Evolutionary conservation across 345 rosid genomes (phyloP), one percentile per base, ranked within the genome.

Genomic region (Brassica carinata): DNA sequence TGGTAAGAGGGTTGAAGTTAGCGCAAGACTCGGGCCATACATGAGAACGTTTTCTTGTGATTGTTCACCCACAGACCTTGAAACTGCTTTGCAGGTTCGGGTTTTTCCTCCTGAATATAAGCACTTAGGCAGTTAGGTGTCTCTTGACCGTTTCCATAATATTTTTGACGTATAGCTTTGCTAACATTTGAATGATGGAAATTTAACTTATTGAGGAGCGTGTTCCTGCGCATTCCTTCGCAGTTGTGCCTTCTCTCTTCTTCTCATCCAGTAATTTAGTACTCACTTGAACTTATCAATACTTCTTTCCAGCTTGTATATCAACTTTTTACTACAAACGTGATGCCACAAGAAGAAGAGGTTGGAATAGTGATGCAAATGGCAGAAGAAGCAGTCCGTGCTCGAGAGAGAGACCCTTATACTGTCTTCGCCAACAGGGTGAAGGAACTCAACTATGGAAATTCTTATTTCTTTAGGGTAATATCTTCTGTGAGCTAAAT

Each of bases 1-100:
- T 76, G 94, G 98, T 69, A 94, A 94, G 87, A 90, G 98, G 87
- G 97, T 93, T 85, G 96, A 87, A 87, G 96, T 90, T 59, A 87
- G 91, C 74, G 87, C 88, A 66, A 90, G 89, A 67, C 82, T 92
- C 64, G 93, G 96, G 66, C 94, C 91, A 4, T 94, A 92, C 83
- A 87, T 83, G 91, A 89, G 97, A 85, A 89, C 90, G 19, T 92
- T 94, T 85, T 84, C 90, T 71, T 94, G 95, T 78, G 92, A 88
- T 83, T 92, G 97, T 84, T 94, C 98, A 71, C 98, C 97, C 38
- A 74, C 88, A 1, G 96, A 91, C 86, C 85, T 94, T 82, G 98
- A 94, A 81, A 88, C 97, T 77, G 98, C 97, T 71, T 82, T 92
- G 86, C 98, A 94, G 97, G 98, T 94, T 79, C 80, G 88, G 61